Percentiles rank a stretch among this genome's conserved stretches.
phyloP scores from a whole-genome alignment of 352 stramenopile genomes.

The Phytophthora citrophthora region DNA sequence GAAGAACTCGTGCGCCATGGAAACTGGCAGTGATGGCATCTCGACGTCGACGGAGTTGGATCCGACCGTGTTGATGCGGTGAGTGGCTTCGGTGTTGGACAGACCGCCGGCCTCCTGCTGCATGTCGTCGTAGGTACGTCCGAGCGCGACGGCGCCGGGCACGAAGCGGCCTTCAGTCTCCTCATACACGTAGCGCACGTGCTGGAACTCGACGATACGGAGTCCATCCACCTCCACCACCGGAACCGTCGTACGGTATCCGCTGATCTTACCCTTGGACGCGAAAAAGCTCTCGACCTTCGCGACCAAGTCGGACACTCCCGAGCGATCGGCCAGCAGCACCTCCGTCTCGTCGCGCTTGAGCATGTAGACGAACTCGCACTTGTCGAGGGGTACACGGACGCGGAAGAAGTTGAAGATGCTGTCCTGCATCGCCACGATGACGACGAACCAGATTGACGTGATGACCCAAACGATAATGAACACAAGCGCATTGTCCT shows the following conservation, averaged over 20 bases:
- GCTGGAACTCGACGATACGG: slow-evolving; percentile 49
- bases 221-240: slow-evolving; percentile 16
- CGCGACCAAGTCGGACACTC: slow-evolving; percentile 39
- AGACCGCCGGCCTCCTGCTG: slow-evolving; percentile 21
- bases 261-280: slow-evolving; percentile 19
- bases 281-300: slow-evolving; percentile 32
- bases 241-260: slow-evolving; percentile 39
- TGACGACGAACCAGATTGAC: slow-evolving; percentile 32
- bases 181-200: slow-evolving; percentile 52
- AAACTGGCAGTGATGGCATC: slow-evolving; percentile 36
- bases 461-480: slow-evolving; percentile 42
- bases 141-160: slow-evolving; percentile 15
- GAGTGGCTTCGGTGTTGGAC: slow-evolving; percentile 13
- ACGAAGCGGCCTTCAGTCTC: slow-evolving; percentile 34
- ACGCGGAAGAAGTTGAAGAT: slow-evolving; percentile 49
- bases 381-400: slow-evolving; percentile 27
- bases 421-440: slow-evolving; percentile 26
- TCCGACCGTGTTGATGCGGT: slow-evolving; percentile 34
- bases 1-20: slow-evolving; percentile 5
- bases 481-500: slow-evolving; percentile 36
- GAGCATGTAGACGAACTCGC: slow-evolving; percentile 45
- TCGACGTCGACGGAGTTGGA: slow-evolving; percentile 42
- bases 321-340: slow-evolving; percentile 33
- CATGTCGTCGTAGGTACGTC: slow-evolving; percentile 24
- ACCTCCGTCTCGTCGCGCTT: slow-evolving; percentile 41